Percentiles rank a stretch among this genome's conserved stretches.
Conservation (phyloP, 768 basidiomycete genomes). For the Tylopilus subfusipes region DNA sequence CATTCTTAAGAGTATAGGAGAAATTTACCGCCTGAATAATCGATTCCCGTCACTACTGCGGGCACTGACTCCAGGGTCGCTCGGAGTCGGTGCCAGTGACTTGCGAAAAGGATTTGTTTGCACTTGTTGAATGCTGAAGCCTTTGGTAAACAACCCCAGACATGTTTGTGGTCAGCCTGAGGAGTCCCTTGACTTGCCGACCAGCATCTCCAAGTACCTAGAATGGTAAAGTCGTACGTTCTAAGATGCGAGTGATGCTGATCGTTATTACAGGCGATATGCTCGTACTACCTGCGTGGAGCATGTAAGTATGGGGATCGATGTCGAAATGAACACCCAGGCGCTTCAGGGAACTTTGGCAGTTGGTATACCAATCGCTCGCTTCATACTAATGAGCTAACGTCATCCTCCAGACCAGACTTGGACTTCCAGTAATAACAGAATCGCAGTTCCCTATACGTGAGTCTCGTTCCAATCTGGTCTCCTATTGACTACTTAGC, state of each 20-base stretch:
- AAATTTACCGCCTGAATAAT: too few relatives aligned
- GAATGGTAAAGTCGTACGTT: conserved; percentile 14
- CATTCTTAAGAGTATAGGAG: neutral
- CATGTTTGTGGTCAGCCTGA: neutral
- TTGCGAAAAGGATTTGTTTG: conserved; percentile 13
- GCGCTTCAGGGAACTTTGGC: conserved; percentile 41
- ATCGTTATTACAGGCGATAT: conserved; percentile 44
- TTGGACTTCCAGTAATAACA: conserved; percentile 36
- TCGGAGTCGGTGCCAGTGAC: too few relatives aligned
- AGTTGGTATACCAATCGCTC: conserved; percentile 39
- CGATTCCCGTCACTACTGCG: too few relatives aligned
- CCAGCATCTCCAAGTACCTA: neutral
- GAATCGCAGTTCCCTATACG: conserved; percentile 37
- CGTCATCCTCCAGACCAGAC: conserved; percentile 33
- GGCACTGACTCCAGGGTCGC: too few relatives aligned
- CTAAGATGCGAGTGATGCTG: neutral
- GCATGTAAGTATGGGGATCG: conserved; percentile 60
- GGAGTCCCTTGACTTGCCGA: neutral
- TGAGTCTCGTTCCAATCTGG: conserved; percentile 17
- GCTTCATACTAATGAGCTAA: conserved; percentile 12
- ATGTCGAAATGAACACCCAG: conserved; percentile 67
- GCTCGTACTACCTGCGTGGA: conserved; percentile 61
- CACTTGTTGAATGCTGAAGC: conserved; percentile 13
- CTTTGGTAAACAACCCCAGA: conserved; percentile 14
- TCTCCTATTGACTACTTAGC: neutral